Evolutionary conservation across 306 rosid genomes (phyloP), one percentile per base, ranked within the genome.

Genomic region (Glycine latifolia): DNA sequence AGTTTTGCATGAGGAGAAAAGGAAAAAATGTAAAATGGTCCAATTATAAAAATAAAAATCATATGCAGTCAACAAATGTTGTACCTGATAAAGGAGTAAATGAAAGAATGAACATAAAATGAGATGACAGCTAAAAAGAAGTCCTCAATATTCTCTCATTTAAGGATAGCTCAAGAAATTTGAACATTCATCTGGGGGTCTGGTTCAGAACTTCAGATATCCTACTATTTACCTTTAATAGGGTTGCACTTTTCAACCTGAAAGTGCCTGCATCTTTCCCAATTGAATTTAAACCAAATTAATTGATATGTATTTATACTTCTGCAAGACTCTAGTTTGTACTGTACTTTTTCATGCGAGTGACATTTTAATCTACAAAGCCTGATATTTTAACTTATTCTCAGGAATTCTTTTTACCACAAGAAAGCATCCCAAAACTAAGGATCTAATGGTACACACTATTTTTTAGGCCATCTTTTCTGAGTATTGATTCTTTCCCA

Each of bases 401-500:
- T 41, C 95, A 94, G 98, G 97, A 83, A 86, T 88, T 86, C 86
- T 94, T 54, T 92, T 95, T 87, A 80, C 97, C 76, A 88, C 97
- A 8, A 90, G 66, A 84, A 89, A 86, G 72, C 97, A 95, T 86
- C 94, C 91, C 47, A 95, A 89, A 85, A 91, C 97, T 8, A 91
- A 89, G 87, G 92, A 90, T 85, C 89, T 95, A 71, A 85, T 90
- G 95, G 99, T 95, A 89, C 82, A 63, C 69, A 63, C 79, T 80
- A 50, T 10, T 76, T 77, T 56, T 76, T 17, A 81, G 26, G 67
- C 71, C 70, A 49, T 17, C 59, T 44, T 33, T 73, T 61, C 41
- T 43, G 48, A 53, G 58, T 7, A 49, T 17, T 53, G 33, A 73
- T 75, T 50, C 44, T 78, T 37, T 39, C 73, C 73, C n/a, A 26